Conservation (phyloP, 371 early-diverging fungal species). For the Chytridium lagenaria region DNA sequence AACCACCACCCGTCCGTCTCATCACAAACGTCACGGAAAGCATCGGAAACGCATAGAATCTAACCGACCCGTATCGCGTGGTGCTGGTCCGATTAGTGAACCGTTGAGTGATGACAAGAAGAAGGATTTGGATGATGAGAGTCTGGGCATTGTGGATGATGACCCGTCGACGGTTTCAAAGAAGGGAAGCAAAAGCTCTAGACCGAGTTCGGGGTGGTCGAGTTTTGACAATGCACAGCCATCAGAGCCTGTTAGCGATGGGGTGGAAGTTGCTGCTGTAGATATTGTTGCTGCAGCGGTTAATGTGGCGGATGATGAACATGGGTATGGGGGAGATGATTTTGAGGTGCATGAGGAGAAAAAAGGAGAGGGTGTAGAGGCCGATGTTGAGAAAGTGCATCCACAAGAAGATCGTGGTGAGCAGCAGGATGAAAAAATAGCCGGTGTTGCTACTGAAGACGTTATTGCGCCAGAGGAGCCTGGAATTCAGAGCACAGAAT, state of each 20-base stretch:
- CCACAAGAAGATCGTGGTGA: too few species aligned
- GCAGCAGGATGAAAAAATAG: too few species aligned
- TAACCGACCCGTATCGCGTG: constrained; percentile 5
- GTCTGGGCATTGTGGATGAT: constrained; percentile 39
- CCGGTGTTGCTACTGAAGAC: too few species aligned
- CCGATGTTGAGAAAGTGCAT: too few species aligned
- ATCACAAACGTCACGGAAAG: neutral
- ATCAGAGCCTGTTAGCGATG: neutral
- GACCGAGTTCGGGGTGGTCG: constrained; percentile 41
- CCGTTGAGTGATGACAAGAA: neutral
- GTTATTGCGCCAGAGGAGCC: too few species aligned
- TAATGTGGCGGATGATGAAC: neutral
- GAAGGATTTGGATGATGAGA: constrained; percentile 21
- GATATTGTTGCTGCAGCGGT: too few species aligned
- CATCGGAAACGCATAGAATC: neutral
- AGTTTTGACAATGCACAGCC: constrained; percentile 36
- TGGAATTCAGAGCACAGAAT: too few species aligned
- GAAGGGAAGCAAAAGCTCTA: constrained; percentile 12
- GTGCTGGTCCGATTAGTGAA: neutral
- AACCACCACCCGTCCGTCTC: neutral
- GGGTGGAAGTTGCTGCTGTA: too few species aligned
- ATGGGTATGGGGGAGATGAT: too few species aligned
- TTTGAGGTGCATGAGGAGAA: too few species aligned
- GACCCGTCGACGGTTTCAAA: neutral
- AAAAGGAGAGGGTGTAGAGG: too few species aligned